phyloP scores from a whole-genome alignment of 176 grass and related monocot genomes.

The Metroxylon sagu region DNA sequence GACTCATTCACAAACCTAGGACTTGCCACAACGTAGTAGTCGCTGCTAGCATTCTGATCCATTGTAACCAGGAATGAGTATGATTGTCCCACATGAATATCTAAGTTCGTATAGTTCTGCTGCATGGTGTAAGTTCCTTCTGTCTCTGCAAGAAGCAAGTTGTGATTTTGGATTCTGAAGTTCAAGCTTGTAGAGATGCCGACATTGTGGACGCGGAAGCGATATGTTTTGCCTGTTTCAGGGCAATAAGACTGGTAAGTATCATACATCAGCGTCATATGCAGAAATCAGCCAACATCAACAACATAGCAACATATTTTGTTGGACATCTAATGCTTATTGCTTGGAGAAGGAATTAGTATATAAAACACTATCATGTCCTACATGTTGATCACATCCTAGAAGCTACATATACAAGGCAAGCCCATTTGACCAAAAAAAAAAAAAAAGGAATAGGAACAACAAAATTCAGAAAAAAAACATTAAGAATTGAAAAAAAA shows the following conservation, averaged over 20 bases:
- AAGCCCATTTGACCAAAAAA: no score
- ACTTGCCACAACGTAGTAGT: conserved; percentile 94
- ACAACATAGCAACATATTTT: no score
- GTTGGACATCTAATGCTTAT: no score
- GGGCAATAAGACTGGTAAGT: conserved; percentile 3
- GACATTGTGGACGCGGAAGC: conserved; percentile 76
- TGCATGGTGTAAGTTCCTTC: conserved; percentile 81
- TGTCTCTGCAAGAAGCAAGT: conserved; percentile 57
- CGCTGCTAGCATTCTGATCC: conserved; percentile 75
- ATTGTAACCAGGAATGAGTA: conserved; percentile 85
- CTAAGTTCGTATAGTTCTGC: conserved; percentile 74
- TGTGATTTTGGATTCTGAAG: conserved; percentile 87
- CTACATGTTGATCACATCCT: no score
- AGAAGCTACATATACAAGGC: no score
- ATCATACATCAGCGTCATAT: background rate
- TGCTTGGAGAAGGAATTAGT: no score
- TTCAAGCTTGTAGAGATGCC: conserved; percentile 80
- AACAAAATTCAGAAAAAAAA: no score
- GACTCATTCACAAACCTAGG: conserved; percentile 54
- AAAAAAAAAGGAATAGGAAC: no score
- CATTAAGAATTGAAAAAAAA: no score
- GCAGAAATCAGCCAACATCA: no score
- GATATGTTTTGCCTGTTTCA: conserved; percentile 68
- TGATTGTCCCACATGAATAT: conserved; percentile 92
- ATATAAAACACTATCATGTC: no score